Base-by-base conservation (phyloP, 2,329 filamentous ascomycete species). In the Ambrosiella cleistominuta region DNA sequence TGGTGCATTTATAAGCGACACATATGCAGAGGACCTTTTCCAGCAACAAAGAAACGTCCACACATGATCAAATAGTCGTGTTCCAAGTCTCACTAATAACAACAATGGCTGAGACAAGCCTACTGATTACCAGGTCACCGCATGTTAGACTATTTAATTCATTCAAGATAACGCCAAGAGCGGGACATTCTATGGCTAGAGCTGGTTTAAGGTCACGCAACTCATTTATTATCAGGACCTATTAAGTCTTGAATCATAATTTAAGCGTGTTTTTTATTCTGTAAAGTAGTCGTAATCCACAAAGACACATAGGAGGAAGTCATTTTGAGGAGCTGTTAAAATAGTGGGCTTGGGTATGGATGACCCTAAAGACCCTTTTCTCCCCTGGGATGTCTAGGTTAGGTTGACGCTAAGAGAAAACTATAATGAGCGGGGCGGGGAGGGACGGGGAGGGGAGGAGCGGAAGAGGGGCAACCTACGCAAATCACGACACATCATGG, bases 371-470 rank as follows among this genome's bases (percentile, higher is more conserved):
- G 27, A 27, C 27, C 49, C 49, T 51, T 35, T 27, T 13, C 49
- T 51, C 19, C 19, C 9, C 19, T 51, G 2, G 49, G 19, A 51
- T 51, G 19, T 27, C 19, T 51, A 27, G 13, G 37, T 38, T 54
- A n/a, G 38, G 12, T 51, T 11, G 17, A 36, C 19, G 9, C 17
- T 51, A 51, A 19, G 47, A 51, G 47, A 19, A 51, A 51, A 51
- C 17, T 35, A 19, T 11, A n/a, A n/a, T 40, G 35, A 40, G 52
- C 52, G 52, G 52, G 38, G 52, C 37, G 52, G 52, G 19, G 39
- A 40, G 52, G 52, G 52, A 42, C 37, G 52, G 52, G 39, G 52
- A 54, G 52, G 37, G 52, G 52, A 54, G 52, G 52, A 42, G 52
- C 52, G 52, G 52, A 54, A 54, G 52, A 54, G 52, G 52, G 52